phyloP scores from a whole-genome alignment of 345 rosid species.

The Ailanthus altissimus region DNA sequence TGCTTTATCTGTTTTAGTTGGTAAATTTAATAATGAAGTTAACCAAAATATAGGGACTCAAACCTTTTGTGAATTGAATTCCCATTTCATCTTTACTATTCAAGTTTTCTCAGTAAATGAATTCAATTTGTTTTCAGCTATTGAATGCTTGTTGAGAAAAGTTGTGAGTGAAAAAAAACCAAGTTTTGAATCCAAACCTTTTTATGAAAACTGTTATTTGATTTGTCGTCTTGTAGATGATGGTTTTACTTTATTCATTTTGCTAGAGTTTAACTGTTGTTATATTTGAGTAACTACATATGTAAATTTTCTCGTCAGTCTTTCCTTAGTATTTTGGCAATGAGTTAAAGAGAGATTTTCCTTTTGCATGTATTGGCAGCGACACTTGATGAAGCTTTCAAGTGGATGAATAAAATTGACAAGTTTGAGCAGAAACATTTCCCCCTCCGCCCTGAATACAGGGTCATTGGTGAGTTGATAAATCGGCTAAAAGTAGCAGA shows the following conservation, averaged over 20 bases:
- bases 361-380: slow-evolving; percentile 41
- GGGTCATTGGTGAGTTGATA: slow-evolving; percentile 91
- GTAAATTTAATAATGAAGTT: background rate
- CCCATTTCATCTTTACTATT: background rate
- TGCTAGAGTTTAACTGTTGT: background rate
- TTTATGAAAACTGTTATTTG: background rate
- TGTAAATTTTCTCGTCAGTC: background rate
- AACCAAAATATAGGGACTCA: background rate
- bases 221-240: background rate
- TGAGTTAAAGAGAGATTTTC: background rate
- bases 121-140: background rate
- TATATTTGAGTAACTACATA: background rate
- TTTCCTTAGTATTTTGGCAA: background rate
- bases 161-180: background rate
- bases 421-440: slow-evolving; percentile 88
- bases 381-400: slow-evolving; percentile 70
- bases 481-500: slow-evolving; percentile 74
- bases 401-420: slow-evolving; percentile 76
- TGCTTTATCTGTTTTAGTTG: background rate
- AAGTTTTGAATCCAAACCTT: background rate
- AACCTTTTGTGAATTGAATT: background rate
- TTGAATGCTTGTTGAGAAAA: background rate
- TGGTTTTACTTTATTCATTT: background rate
- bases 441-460: slow-evolving; percentile 65
- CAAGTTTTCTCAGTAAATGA: background rate